Conservation (phyloP, 768 basidiomycete genomes). For the Mycena belliarum region DNA sequence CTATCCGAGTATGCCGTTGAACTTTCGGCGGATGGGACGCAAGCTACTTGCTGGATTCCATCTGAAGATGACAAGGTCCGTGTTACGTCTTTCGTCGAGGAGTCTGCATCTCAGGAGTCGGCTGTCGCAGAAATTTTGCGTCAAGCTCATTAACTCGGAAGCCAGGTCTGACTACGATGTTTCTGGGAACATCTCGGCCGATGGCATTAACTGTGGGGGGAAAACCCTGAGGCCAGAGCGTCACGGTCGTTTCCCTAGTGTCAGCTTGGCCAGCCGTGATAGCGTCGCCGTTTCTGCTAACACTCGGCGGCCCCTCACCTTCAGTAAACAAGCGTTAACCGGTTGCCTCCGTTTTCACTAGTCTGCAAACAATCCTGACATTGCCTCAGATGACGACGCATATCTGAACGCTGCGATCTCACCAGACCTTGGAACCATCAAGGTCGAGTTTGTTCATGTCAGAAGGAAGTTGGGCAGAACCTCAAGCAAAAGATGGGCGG, state of each 20-base stretch:
- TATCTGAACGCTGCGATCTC: conserved; percentile 5
- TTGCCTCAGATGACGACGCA: conserved; percentile 3
- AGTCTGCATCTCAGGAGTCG: not conserved
- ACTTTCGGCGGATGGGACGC: conserved; percentile 5
- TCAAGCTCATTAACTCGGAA: not conserved
- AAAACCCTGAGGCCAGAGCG: too few relatives aligned
- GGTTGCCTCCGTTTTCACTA: not conserved
- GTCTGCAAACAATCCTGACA: not conserved
- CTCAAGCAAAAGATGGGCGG: too few relatives aligned
- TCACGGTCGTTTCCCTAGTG: not conserved
- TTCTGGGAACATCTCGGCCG: not conserved
- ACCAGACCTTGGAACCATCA: conserved; percentile 10
- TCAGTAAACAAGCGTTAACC: conserved; percentile 7
- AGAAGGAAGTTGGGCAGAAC: not conserved
- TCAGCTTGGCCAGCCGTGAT: not conserved
- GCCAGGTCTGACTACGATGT: not conserved
- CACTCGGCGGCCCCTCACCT: not conserved
- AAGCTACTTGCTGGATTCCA: conserved; percentile 12
- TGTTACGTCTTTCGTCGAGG: too few relatives aligned
- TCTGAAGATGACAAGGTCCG: conserved; percentile 8
- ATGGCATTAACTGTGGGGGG: conserved; percentile 6
- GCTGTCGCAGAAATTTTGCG: not conserved
- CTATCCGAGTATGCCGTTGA: conserved; percentile 9
- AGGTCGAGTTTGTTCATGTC: not conserved
- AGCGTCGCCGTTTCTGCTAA: not conserved